Conservation (phyloP, 768 basidiomycete genomes). For the Pholiota molesta region DNA sequence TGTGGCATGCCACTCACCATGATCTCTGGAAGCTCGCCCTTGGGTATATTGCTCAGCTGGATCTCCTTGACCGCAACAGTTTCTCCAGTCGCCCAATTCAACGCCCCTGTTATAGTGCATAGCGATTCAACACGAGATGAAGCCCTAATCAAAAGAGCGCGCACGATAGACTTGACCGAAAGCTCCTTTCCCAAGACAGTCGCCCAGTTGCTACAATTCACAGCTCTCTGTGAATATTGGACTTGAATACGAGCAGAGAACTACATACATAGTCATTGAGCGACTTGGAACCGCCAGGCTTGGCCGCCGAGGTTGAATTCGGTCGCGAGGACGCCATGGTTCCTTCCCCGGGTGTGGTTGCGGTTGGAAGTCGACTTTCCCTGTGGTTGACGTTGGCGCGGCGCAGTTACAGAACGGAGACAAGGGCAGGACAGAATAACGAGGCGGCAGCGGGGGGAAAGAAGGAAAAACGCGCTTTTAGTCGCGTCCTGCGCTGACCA, state of each 20-base stretch:
- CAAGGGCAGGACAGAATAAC: slow-evolving; percentile 10
- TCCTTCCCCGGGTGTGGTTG: slow-evolving; percentile 5
- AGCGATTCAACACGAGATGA: slow-evolving; percentile 13
- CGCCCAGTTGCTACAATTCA: slow-evolving; percentile 82
- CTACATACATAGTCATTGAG: slow-evolving; percentile 67
- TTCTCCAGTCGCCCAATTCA: slow-evolving; percentile 97
- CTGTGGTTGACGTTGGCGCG: background rate
- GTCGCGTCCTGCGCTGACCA: slow-evolving; percentile 53
- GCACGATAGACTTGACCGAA: slow-evolving; percentile 98
- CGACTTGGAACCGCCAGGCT: slow-evolving; percentile 49
- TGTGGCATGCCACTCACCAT: slow-evolving; percentile 65
- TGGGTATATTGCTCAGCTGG: slow-evolving; percentile 90
- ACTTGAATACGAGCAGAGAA: slow-evolving; percentile 6
- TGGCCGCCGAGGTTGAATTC: slow-evolving; percentile 37
- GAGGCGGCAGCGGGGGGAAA: slow-evolving; percentile 8
- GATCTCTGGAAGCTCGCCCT: slow-evolving; percentile 92
- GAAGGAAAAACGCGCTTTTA: slow-evolving; percentile 26
- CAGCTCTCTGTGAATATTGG: background rate
- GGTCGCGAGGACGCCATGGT: slow-evolving; percentile 45
- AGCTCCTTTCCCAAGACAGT: slow-evolving; percentile 94
- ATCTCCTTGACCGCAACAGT: slow-evolving; percentile 99
- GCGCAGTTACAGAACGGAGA: slow-evolving; percentile 5
- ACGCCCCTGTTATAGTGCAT: slow-evolving; percentile 55
- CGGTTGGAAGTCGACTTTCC: slow-evolving; percentile 3
- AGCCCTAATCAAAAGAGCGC: slow-evolving; percentile 4